Evolutionary conservation across 2,329 filamentous ascomycete genomes (phyloP).

Genomic region (Coniochaeta sp.): DNA sequence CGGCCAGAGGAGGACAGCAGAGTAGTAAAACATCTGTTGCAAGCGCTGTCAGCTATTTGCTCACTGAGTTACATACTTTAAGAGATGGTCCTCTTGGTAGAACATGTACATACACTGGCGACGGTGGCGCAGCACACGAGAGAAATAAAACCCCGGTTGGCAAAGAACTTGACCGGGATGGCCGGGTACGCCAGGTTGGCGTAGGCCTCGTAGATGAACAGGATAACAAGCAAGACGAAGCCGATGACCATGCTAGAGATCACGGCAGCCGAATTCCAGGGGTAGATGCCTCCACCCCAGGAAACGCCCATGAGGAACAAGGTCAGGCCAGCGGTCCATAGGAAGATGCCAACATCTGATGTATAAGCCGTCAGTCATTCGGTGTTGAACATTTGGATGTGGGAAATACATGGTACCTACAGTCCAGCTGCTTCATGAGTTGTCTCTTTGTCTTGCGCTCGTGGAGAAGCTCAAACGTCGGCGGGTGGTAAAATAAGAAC

Average conservation of each 20-base stretch:
- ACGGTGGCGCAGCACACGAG: slow-evolving; percentile 27
- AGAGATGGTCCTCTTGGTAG: not conserved
- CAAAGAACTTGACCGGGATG: slow-evolving; percentile 27
- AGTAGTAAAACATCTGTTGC: slow-evolving; percentile 14
- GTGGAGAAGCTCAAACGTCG: slow-evolving; percentile 28
- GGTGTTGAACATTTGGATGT: not conserved
- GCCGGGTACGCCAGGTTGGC: slow-evolving; percentile 9
- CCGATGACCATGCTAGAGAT: slow-evolving; percentile 30
- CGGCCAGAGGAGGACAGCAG: slow-evolving; percentile 26
- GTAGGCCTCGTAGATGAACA: slow-evolving; percentile 27
- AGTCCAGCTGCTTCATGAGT: slow-evolving; percentile 28
- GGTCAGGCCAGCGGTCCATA: not conserved
- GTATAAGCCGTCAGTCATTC: not conserved
- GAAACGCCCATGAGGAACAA: not conserved
- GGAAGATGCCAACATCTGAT: not conserved
- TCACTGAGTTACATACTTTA: slow-evolving; percentile 8
- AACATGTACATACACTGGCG: slow-evolving; percentile 15
- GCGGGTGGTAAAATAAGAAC: slow-evolving; percentile 31
- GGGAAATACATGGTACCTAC: no score
- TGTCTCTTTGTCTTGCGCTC: slow-evolving; percentile 27
- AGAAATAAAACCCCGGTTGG: slow-evolving; percentile 27
- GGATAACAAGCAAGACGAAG: slow-evolving; percentile 20
- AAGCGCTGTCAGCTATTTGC: not conserved
- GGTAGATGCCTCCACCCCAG: slow-evolving; percentile 19
- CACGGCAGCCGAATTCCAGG: slow-evolving; percentile 30